Conservation (phyloP, 2,329 filamentous ascomycete genomes). For the Diplodia mutila region DNA sequence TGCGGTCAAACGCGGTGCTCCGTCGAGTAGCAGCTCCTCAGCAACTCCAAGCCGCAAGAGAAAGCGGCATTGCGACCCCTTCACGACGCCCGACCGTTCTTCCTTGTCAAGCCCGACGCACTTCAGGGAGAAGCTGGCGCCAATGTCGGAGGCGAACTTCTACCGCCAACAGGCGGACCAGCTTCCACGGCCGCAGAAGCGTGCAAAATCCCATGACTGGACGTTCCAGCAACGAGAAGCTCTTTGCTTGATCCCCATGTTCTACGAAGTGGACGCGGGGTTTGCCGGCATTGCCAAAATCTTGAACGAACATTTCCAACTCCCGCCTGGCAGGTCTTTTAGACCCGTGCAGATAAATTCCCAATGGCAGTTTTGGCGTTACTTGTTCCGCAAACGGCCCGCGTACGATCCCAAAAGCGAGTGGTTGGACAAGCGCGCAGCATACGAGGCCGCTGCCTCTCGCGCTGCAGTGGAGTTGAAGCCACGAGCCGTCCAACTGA, state of each 20-base stretch:
- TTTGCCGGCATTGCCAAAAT: not conserved
- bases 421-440: not conserved
- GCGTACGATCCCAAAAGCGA: not conserved
- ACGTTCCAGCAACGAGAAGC: not conserved
- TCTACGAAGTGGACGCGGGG: not conserved
- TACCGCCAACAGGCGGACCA: not conserved
- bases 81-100: not conserved
- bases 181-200: not conserved
- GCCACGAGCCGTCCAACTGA: not conserved
- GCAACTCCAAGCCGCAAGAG: too few species aligned
- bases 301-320: not conserved
- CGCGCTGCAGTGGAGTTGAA: not conserved
- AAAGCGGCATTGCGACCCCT: too few species aligned
- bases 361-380: not conserved
- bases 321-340: not conserved
- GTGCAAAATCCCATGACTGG: not conserved
- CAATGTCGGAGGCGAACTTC: not conserved
- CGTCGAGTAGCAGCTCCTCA: too few species aligned
- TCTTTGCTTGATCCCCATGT: not conserved
- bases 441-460: not conserved
- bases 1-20: not conserved
- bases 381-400: not conserved
- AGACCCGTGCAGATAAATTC: not conserved
- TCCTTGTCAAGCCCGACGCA: not conserved
- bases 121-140: not conserved